Percentiles rank a stretch among this genome's conserved stretches.
Conservation (phyloP, 2,329 filamentous ascomycete genomes). For the Penicillium olsonii region DNA sequence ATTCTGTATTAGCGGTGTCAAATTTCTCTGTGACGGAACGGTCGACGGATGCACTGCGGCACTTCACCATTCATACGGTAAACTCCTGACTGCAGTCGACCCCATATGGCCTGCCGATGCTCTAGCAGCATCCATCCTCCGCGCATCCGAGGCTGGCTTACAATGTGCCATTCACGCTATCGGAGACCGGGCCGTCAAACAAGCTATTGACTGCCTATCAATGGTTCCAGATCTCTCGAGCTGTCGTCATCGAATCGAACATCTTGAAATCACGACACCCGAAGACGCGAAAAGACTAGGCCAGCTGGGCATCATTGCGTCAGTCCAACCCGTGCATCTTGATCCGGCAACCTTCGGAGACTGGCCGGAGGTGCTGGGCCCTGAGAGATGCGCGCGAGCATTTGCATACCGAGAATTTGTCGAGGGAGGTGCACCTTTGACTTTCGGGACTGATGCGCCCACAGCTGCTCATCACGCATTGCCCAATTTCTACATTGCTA, state of each 20-base stretch:
- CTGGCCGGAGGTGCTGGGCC: slow-evolving; percentile 48
- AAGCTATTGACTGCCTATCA: slow-evolving; percentile 41
- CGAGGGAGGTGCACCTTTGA: slow-evolving; percentile 44
- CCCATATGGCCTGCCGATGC: slow-evolving; percentile 48
- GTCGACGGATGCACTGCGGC: slow-evolving; percentile 47
- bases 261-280: slow-evolving; percentile 51
- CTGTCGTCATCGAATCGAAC: slow-evolving; percentile 52
- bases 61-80: slow-evolving; percentile 38
- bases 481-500: slow-evolving; percentile 52
- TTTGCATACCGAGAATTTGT: slow-evolving; percentile 54
- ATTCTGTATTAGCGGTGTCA: slow-evolving; percentile 51
- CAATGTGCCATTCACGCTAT: slow-evolving; percentile 56
- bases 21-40: slow-evolving; percentile 53
- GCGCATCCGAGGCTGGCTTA: slow-evolving; percentile 45
- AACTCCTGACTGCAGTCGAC: slow-evolving; percentile 38
- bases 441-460: slow-evolving; percentile 52
- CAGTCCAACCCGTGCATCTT: slow-evolving; percentile 41
- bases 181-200: slow-evolving; percentile 49
- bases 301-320: slow-evolving; percentile 46
- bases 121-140: slow-evolving; percentile 45
- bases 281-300: slow-evolving; percentile 50
- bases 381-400: slow-evolving; percentile 45
- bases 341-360: slow-evolving; percentile 50
- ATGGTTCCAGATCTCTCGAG: slow-evolving; percentile 23
- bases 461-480: slow-evolving; percentile 49